phyloP scores from a whole-genome alignment of 805 yeast species.

The Hanseniaspora clermontiae region DNA sequence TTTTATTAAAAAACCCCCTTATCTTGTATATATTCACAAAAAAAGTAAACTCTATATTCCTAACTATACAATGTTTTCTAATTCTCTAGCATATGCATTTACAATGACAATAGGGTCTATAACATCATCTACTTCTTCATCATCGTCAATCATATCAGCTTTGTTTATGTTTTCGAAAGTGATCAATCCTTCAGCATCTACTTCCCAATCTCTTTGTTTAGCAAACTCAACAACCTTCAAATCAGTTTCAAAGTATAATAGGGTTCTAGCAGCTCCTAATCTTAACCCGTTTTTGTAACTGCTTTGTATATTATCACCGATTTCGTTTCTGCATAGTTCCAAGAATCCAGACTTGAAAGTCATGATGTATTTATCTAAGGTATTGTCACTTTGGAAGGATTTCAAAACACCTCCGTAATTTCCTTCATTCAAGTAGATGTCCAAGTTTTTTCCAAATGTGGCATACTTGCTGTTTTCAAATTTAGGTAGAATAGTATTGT shows the following conservation, averaged over 20 bases:
- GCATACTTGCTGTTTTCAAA: constrained; percentile 57
- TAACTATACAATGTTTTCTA: constrained; percentile 7
- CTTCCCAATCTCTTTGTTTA: constrained; percentile 43
- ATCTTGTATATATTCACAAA: background rate
- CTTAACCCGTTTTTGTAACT: constrained; percentile 62
- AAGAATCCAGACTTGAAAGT: constrained; percentile 58
- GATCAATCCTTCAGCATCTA: constrained; percentile 39
- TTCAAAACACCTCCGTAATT: constrained; percentile 86
- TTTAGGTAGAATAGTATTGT: constrained; percentile 61
- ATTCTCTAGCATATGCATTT: background rate
- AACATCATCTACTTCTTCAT: constrained; percentile 21
- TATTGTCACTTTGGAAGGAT: constrained; percentile 34
- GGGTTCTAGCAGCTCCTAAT: constrained; percentile 64
- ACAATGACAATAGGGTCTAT: constrained; percentile 9
- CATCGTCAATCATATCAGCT: constrained; percentile 26
- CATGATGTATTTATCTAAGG: constrained; percentile 60
- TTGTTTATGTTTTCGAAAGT: constrained; percentile 28
- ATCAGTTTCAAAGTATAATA: constrained; percentile 57
- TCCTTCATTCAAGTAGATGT: constrained; percentile 92
- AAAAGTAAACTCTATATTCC: background rate
- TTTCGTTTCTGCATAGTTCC: constrained; percentile 71
- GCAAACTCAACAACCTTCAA: constrained; percentile 44
- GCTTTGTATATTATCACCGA: constrained; percentile 68
- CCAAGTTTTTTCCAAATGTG: constrained; percentile 76
- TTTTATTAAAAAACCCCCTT: background rate